Evolutionary conservation across 2,329 filamentous ascomycete genomes (phyloP).

Genomic region (Raffaelea albimanens): DNA sequence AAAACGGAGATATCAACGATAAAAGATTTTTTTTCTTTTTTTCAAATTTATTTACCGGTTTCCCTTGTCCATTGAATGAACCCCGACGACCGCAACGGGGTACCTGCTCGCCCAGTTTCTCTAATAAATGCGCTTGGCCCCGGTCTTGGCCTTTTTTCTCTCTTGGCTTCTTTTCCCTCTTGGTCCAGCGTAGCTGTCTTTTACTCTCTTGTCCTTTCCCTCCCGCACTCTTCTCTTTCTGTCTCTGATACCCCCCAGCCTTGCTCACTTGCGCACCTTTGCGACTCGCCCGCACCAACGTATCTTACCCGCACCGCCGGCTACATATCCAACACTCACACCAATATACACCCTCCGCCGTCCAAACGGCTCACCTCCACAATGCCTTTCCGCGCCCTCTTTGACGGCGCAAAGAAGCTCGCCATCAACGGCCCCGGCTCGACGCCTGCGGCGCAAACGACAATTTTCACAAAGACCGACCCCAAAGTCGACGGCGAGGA

Average conservation of each 20-base stretch:
- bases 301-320: too few relatives aligned
- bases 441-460: constrained; percentile 16
- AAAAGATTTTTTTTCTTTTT: background rate
- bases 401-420: constrained; percentile 28
- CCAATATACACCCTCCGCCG: too few relatives aligned
- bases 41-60: too few relatives aligned
- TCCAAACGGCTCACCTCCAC: constrained; percentile 11
- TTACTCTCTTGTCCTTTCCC: background rate
- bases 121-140: background rate
- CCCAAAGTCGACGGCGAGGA: constrained; percentile 78
- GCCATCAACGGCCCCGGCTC: constrained; percentile 15
- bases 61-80: too few relatives aligned
- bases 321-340: too few relatives aligned
- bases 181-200: too few relatives aligned
- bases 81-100: too few relatives aligned
- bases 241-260: background rate
- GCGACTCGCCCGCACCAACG: constrained; percentile 18
- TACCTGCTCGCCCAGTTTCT: too few relatives aligned
- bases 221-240: background rate
- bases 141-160: background rate
- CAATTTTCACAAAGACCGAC: constrained; percentile 66
- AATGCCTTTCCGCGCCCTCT: constrained; percentile 33
- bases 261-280: background rate
- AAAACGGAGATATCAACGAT: too few relatives aligned
- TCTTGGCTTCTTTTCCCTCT: background rate